Base-by-base conservation (phyloP, 2,329 filamentous ascomycete genomes). In the Diaporthe ampelina region DNA sequence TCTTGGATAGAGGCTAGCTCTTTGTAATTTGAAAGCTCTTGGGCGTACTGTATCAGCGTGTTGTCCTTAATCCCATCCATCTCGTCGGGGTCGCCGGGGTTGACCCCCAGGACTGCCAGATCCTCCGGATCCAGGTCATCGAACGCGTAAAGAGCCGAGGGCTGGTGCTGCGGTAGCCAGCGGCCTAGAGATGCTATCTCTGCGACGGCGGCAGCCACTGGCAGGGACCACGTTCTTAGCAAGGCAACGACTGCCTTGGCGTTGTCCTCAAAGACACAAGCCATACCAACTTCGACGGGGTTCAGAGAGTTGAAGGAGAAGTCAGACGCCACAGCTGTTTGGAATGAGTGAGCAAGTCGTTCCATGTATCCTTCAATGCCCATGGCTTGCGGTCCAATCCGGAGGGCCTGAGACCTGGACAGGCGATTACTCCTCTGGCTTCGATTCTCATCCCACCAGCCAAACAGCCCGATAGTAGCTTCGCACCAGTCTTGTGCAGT, bases 401-500 rank as follows among this genome's bases (percentile, higher is more conserved):
- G 76, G 26, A 87, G 76, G 43, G 80, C 79, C 76, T 84, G 82
- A n/a, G 84, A 81, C 40, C 84, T 83, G 17, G 86, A 84, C 48
- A 85, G 78, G 73, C 82, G 81, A 26, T 83, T 80, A 65, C 80
- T 83, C 78, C 84, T 86, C 74, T 83, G 83, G 67, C 82, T 88
- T 75, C 91, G 90, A n/a, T 90, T 90, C 75, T 97, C 94, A 80
- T 97, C 93, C 95, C 95, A 98, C 96, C 96, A 98, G 8, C 94
- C 92, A 43, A 95, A 92, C 67, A 98, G 85, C 1, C 93, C 94
- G 75, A 98, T 85, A 0, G 93, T 94, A 0, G 95, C 95, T 85
- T 98, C 96, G 69, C 96, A 91, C 96, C 96, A 98, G 82, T 98
- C 95, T 79, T 96, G 92, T 0, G 95, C 91, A 58, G 92, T 91